These are phyloP conservation scores for Colletotrichum sp. DNA, from an alignment of 2,329 filamentous ascomycete genomes.

Conservation along the genomic window DNA sequence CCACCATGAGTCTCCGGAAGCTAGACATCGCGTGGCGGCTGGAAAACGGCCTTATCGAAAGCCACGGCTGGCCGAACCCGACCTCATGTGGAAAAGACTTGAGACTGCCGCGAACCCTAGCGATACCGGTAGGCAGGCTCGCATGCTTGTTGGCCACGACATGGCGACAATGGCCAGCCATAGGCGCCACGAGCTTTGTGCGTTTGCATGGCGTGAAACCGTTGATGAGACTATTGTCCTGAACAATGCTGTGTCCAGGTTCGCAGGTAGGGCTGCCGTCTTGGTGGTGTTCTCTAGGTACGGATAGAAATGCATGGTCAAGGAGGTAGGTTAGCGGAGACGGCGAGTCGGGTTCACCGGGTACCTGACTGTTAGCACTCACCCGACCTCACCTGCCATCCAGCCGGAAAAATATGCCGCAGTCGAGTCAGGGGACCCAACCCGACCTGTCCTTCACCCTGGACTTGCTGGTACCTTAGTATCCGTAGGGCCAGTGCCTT, in stretches of 20 bases:
- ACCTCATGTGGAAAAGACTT: neutral
- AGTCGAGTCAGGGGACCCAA: neutral
- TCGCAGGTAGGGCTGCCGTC: neutral
- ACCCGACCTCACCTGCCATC: neutral
- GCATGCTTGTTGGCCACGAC: neutral
- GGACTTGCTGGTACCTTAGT: neutral
- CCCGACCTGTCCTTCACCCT: too few relatives aligned
- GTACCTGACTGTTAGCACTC: neutral
- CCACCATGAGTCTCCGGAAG: neutral
- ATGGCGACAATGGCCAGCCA: slow-evolving; percentile 11
- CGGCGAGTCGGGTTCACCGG: neutral
- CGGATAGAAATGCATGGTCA: neutral
- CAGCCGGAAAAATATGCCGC: slow-evolving; percentile 3
- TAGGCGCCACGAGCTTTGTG: neutral
- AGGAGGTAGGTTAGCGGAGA: neutral
- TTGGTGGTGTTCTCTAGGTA: neutral
- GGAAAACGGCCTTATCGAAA: neutral
- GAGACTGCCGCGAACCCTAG: neutral
- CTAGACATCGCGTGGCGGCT: neutral
- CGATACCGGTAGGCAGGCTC: neutral
- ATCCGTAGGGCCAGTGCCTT: neutral
- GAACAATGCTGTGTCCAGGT: neutral
- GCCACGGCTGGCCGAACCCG: neutral
- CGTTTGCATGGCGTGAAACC: slow-evolving; percentile 9
- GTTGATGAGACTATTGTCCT: slow-evolving; percentile 2